Evolutionary conservation across 352 stramenopile species (phyloP).

Genomic region (Phytophthora crassamura): DNA sequence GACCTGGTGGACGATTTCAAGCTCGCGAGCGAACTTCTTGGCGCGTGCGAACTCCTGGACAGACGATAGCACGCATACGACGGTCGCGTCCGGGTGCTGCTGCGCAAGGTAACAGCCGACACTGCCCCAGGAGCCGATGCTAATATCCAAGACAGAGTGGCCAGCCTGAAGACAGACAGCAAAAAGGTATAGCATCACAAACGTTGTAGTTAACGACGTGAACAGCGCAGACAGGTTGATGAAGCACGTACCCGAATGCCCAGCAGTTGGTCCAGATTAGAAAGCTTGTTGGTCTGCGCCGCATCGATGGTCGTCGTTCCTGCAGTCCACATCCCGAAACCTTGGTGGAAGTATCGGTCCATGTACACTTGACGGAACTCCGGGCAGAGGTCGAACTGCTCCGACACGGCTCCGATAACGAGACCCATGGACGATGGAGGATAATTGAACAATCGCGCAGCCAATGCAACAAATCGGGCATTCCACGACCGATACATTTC

Average conservation of each 20-base stretch:
- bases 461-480: conserved; percentile 74
- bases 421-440: conserved; percentile 70
- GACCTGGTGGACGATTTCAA: conserved; percentile 65
- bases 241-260: conserved; percentile 52
- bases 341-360: conserved; percentile 78
- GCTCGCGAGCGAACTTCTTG: conserved; percentile 64
- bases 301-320: conserved; percentile 57
- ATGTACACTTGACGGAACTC: conserved; percentile 78
- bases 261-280: conserved; percentile 65
- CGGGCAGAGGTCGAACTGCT: conserved; percentile 80
- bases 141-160: conserved; percentile 83
- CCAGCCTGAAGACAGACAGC: conserved; percentile 41
- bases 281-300: conserved; percentile 76
- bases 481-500: conserved; percentile 91
- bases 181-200: neutral
- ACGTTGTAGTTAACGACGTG: neutral
- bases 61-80: conserved; percentile 69
- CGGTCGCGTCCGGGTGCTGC: conserved; percentile 45
- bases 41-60: conserved; percentile 64
- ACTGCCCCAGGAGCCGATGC: conserved; percentile 81
- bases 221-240: neutral
- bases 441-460: conserved; percentile 82
- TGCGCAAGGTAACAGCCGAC: conserved; percentile 80
- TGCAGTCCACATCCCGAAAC: conserved; percentile 77
- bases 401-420: conserved; percentile 68